These are phyloP conservation scores for Lumnitzera littorea DNA, from an alignment of 345 rosid genomes.

Conservation along the genomic window DNA sequence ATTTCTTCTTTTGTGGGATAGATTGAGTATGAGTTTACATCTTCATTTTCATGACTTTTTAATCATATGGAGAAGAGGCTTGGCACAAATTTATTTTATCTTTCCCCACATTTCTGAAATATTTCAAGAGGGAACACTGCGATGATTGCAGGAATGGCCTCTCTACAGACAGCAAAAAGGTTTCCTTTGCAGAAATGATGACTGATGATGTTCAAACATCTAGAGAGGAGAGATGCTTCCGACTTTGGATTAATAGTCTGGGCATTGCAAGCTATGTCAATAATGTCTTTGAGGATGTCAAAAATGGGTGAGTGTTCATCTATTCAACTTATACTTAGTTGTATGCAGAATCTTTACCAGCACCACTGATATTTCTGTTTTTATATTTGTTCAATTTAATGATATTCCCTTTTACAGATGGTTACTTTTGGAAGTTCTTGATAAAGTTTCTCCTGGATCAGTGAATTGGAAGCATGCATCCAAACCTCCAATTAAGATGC, in stretches of 20 bases:
- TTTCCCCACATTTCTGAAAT: background rate
- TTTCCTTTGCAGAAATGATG: conserved; percentile 89
- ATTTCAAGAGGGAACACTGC: background rate
- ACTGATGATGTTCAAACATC: conserved; percentile 74
- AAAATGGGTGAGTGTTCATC: conserved; percentile 56
- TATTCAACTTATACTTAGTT: too few relatives aligned
- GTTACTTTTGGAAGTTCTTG: conserved; percentile 87
- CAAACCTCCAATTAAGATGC: conserved; percentile 94
- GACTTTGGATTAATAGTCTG: conserved; percentile 93
- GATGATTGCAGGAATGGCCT: conserved; percentile 72
- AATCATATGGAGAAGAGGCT: too few relatives aligned
- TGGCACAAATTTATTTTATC: too few relatives aligned
- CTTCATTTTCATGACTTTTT: too few relatives aligned
- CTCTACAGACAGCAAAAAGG: conserved; percentile 50
- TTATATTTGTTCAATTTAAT: too few relatives aligned
- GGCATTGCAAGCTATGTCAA: conserved; percentile 68
- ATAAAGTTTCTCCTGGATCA: conserved; percentile 70
- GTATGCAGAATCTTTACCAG: too few relatives aligned
- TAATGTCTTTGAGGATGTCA: conserved; percentile 85
- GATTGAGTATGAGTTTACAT: too few relatives aligned
- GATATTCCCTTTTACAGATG: conserved; percentile 44
- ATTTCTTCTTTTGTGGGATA: too few relatives aligned
- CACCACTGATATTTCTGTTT: too few relatives aligned
- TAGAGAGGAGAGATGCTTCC: conserved; percentile 86
- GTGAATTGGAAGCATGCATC: conserved; percentile 93